Evolutionary conservation across 345 rosid genomes (phyloP).

Genomic region (Raphanus raphanistrum): DNA sequence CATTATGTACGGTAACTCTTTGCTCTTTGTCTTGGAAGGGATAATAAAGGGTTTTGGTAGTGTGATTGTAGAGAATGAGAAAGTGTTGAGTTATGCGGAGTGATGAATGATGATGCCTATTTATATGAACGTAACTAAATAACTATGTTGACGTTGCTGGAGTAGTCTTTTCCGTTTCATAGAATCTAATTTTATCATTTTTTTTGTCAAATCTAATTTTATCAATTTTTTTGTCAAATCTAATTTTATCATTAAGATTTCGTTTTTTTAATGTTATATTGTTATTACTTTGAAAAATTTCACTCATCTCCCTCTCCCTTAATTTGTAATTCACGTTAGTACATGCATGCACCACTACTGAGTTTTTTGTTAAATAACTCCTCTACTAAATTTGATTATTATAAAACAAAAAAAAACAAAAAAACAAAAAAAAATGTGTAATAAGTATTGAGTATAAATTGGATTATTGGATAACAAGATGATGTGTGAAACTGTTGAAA

Average conservation of each 20-base stretch:
- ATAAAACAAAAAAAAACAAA: background rate
- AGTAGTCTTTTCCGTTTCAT: background rate
- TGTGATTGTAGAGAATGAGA: slow-evolving; percentile 6
- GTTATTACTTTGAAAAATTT: too few species aligned
- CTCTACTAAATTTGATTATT: background rate
- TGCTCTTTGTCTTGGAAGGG: background rate
- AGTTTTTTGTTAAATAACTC: background rate
- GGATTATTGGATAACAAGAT: background rate
- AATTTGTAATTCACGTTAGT: background rate
- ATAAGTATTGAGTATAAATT: background rate
- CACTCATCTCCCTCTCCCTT: too few species aligned
- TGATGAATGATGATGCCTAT: slow-evolving; percentile 3
- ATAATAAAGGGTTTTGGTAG: background rate
- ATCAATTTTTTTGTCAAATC: background rate
- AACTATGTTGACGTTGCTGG: background rate
- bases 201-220: background rate
- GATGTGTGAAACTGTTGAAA: background rate
- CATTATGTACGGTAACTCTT: background rate
- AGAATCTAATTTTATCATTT: background rate
- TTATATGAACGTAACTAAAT: background rate
- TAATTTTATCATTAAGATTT: background rate
- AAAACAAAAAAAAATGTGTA: background rate
- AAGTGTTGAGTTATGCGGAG: background rate
- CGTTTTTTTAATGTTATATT: background rate
- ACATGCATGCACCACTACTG: background rate